phyloP scores from a whole-genome alignment of 371 early-diverging fungal genomes.

The Haplosporangium sp. region DNA sequence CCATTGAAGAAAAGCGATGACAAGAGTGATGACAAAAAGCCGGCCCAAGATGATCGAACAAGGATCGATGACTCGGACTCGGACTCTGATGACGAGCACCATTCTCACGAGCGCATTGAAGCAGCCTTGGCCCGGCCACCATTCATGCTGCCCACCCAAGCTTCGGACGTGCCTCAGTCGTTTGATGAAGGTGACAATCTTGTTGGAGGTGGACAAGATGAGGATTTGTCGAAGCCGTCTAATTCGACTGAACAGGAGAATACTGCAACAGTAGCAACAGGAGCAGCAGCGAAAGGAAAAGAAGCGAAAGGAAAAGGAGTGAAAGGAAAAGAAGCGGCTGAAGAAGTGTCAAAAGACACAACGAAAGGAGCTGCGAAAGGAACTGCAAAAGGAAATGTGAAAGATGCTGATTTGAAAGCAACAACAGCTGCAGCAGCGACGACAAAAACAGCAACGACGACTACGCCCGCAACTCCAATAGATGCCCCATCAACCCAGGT shows the following conservation, averaged over 20 bases:
- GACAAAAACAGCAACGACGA: too few relatives aligned
- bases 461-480: too few relatives aligned
- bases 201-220: conserved; percentile 52
- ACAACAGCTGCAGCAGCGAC: too few relatives aligned
- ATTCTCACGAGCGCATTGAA: conserved; percentile 30
- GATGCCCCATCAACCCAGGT: too few relatives aligned
- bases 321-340: background rate
- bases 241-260: background rate
- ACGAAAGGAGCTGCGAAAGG: too few relatives aligned
- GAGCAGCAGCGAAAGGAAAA: too few relatives aligned
- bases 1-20: conserved; percentile 57
- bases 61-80: conserved; percentile 17
- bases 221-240: conserved; percentile 8
- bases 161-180: conserved; percentile 32
- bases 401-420: too few relatives aligned
- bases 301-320: background rate
- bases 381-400: too few relatives aligned
- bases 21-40: conserved; percentile 5
- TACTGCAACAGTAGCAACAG: background rate
- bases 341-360: too few relatives aligned
- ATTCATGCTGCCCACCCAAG: conserved; percentile 33
- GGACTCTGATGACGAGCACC: conserved; percentile 26
- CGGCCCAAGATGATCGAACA: conserved; percentile 1
- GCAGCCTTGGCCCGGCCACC: conserved; percentile 30
- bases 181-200: conserved; percentile 46